Evolutionary conservation across 768 basidiomycete species (phyloP).

Genomic region (Clavaria fumosa): DNA sequence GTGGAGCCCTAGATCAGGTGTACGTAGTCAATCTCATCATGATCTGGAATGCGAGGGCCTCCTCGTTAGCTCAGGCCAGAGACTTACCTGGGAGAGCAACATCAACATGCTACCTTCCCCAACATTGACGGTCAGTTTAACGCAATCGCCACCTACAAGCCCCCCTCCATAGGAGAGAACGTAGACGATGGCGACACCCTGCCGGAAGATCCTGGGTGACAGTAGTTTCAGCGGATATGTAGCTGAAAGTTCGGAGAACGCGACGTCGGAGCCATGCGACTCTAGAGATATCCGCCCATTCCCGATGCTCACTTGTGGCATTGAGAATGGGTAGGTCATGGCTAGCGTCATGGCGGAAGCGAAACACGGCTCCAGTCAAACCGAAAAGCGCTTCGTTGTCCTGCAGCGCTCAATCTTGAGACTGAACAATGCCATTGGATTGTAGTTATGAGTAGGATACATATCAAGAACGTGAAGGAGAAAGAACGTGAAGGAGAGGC

Average conservation of each 20-base stretch:
- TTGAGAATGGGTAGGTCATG: too few relatives aligned
- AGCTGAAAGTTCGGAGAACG: constrained; percentile 62
- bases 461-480: background rate
- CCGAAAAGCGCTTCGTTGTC: too few relatives aligned
- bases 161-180: constrained; percentile 84
- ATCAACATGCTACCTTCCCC: constrained; percentile 42
- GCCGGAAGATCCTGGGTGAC: constrained; percentile 41
- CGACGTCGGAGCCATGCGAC: constrained; percentile 36
- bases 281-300: constrained; percentile 42
- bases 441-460: constrained; percentile 3
- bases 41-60: background rate
- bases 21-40: background rate
- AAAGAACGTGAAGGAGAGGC: constrained; percentile 9
- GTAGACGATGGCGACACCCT: constrained; percentile 54
- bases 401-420: too few relatives aligned
- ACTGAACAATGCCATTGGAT: background rate
- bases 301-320: constrained; percentile 27
- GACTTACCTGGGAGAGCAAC: constrained; percentile 69
- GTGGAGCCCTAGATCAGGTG: constrained; percentile 56
- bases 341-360: too few relatives aligned
- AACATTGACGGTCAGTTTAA: constrained; percentile 49
- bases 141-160: constrained; percentile 70
- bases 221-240: constrained; percentile 83
- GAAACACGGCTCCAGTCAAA: too few relatives aligned
- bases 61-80: background rate